Evolutionary conservation across 1,284 basidiomycete genomes (phyloP).

Genomic region (Tremellales sp.): DNA sequence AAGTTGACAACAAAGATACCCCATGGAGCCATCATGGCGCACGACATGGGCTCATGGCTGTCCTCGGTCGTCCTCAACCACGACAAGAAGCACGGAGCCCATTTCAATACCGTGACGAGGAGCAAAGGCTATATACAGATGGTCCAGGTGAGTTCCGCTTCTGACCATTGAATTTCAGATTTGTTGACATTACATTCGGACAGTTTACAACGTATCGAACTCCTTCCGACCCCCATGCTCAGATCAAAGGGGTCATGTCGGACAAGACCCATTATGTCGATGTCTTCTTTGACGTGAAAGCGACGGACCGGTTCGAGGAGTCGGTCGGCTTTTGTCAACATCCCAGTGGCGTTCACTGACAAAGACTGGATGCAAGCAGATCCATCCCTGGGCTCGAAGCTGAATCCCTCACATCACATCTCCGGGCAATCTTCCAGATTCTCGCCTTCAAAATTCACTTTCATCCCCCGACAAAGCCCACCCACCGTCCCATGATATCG

Average conservation of each 20-base stretch:
- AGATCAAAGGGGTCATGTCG: slow-evolving; percentile 16
- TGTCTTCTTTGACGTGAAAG: slow-evolving; percentile 25
- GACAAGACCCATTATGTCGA: slow-evolving; percentile 26
- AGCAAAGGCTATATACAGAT: slow-evolving; percentile 23
- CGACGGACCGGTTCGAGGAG: slow-evolving; percentile 29
- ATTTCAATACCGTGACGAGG: slow-evolving; percentile 11
- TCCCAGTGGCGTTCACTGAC: not conserved
- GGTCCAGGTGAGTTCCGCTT: slow-evolving; percentile 16
- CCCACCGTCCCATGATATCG: slow-evolving; percentile 12
- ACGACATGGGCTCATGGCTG: slow-evolving; percentile 26
- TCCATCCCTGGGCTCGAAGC: slow-evolving; percentile 13
- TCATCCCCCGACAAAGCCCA: not conserved
- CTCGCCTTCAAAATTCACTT: slow-evolving; percentile 16
- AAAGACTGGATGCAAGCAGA: slow-evolving; percentile 6
- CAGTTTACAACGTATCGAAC: slow-evolving; percentile 25
- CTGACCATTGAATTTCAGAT: not conserved
- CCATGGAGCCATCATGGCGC: slow-evolving; percentile 23
- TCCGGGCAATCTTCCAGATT: slow-evolving; percentile 25
- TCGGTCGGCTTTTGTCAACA: slow-evolving; percentile 9
- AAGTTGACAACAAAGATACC: too few relatives aligned
- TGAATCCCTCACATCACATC: slow-evolving; percentile 24
- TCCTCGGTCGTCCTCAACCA: slow-evolving; percentile 20
- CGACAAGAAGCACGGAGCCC: slow-evolving; percentile 29
- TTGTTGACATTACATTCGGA: slow-evolving; percentile 4
- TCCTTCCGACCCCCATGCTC: slow-evolving; percentile 4